Conservation (phyloP, 2,329 filamentous ascomycete species). For the Elsinoe ampelina region DNA sequence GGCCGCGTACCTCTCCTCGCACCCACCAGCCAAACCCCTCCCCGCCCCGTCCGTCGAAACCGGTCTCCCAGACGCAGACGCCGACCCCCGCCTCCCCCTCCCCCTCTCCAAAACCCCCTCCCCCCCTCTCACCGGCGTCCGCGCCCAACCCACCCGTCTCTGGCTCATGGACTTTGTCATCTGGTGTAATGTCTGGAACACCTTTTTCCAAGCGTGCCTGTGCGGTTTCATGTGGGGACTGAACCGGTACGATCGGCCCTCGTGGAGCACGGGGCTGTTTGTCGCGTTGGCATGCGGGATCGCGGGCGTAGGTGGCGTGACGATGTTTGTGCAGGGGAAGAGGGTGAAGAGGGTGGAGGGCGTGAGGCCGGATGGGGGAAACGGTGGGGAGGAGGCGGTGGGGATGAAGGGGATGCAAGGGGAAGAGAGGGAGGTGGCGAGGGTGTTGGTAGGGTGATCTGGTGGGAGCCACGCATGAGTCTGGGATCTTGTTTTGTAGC, state of each 20-base stretch:
- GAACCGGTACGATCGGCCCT: conserved; percentile 53
- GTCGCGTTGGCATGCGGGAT: conserved; percentile 64
- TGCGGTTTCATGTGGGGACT: conserved; percentile 69
- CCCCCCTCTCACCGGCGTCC: conserved; percentile 60
- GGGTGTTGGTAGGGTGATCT: neutral
- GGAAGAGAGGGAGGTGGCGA: neutral
- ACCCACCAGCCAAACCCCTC: neutral
- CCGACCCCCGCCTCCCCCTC: conserved; percentile 48
- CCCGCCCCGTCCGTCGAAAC: neutral
- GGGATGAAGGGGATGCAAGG: neutral
- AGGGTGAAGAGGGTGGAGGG: conserved; percentile 63
- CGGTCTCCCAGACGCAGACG: conserved; percentile 26
- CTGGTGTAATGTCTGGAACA: conserved; percentile 71
- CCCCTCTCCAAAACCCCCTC: conserved; percentile 56
- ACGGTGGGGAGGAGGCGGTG: neutral
- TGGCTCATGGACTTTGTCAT: conserved; percentile 77
- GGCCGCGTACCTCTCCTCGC: conserved; percentile 14
- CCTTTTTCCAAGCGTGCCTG: conserved; percentile 63
- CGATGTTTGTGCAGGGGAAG: conserved; percentile 61
- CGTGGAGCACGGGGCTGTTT: conserved; percentile 71
- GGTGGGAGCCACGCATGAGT: neutral
- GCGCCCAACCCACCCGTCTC: conserved; percentile 54
- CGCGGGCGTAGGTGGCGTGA: conserved; percentile 57
- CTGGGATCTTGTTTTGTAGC: neutral
- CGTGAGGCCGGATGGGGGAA: conserved; percentile 40